Conservation (phyloP, 116 monocot genomes). For the Cymodocea nodosa region DNA sequence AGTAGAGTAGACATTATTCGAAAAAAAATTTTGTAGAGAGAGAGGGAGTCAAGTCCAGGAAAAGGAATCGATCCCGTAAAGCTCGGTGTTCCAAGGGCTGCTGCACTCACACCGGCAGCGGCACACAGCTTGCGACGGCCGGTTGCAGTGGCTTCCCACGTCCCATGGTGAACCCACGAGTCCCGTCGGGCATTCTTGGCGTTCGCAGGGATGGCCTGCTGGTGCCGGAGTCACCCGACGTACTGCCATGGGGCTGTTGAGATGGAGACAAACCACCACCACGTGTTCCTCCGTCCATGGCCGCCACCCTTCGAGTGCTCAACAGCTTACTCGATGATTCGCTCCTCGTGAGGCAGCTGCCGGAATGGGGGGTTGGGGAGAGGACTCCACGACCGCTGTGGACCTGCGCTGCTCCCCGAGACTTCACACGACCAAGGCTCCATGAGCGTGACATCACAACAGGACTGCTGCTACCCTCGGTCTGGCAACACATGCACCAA, state of each 20-base stretch:
- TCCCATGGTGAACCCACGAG: constrained; percentile 82
- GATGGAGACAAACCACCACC: constrained; percentile 16
- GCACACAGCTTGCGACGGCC: neutral
- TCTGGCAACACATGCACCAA: too few species aligned
- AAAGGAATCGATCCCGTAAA: neutral
- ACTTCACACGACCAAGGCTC: constrained; percentile 30
- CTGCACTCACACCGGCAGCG: neutral
- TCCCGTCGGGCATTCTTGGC: constrained; percentile 83
- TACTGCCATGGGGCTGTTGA: constrained; percentile 2
- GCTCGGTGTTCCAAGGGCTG: neutral
- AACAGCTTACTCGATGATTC: constrained; percentile 15
- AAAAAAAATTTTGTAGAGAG: too few species aligned
- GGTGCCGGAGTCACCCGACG: constrained; percentile 6
- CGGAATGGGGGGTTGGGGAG: neutral
- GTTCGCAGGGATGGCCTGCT: constrained; percentile 15
- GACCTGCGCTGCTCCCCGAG: constrained; percentile 16
- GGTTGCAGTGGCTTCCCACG: constrained; percentile 38
- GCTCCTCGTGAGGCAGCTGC: neutral
- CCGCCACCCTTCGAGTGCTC: constrained; percentile 26
- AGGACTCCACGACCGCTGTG: constrained; percentile 24
- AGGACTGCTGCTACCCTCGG: constrained; percentile 22
- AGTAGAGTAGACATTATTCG: too few species aligned
- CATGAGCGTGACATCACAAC: constrained; percentile 14
- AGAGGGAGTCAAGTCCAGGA: too few species aligned
- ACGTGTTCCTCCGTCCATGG: constrained; percentile 13